Evolutionary conservation across 2,329 filamentous ascomycete species (phyloP), one percentile per base, ranked within the genome.

Genomic region (Penicillium sp.): DNA sequence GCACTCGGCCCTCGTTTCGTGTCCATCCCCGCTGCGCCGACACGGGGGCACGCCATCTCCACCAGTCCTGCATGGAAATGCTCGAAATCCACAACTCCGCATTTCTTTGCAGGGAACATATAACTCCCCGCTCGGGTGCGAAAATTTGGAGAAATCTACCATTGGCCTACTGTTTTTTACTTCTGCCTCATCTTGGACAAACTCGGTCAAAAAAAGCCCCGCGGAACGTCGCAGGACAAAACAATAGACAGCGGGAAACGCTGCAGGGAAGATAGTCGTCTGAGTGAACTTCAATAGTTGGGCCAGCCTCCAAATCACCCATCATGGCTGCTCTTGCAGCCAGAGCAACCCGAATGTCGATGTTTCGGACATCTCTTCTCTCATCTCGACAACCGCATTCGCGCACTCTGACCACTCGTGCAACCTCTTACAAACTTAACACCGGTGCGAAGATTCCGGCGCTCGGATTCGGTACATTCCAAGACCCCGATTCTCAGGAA

Each of bases 371-470:
- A 18, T 17, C 9, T 2, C 10, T 20, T 34, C 15, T n/a, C 15
- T 9, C 32, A 15, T 18, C 32, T 4, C 9, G 15, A 34, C 8
- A n/a, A n/a, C n/a, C 15, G 15, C 10, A 18, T 37, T 37, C 20
- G 8, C 36, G 36, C 21, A 7, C 5, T 4, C 18, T 40, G 2
- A 26, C 3, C 21, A 40, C 36, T n/a, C 20, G 20, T 9, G 36
- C 36, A 5, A 40, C 36, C 78, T 61, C 36, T 15, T 40, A 40
- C 36, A 40, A n/a, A 40, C 78, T 86, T 58, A 85, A 85, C 74
- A 83, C 75, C 27, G 82, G 82, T 56, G 67, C 74, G 50, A 72
- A 79, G 47, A 85, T 86, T 46, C 83, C 83, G 40, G 79, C 82
- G 33, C 66, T 85, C 18, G 82, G 81, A 26, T 76, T 84, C 23